Evolutionary conservation across 1,139 yeast species (phyloP).

Genomic region (Candida tropicalis): DNA sequence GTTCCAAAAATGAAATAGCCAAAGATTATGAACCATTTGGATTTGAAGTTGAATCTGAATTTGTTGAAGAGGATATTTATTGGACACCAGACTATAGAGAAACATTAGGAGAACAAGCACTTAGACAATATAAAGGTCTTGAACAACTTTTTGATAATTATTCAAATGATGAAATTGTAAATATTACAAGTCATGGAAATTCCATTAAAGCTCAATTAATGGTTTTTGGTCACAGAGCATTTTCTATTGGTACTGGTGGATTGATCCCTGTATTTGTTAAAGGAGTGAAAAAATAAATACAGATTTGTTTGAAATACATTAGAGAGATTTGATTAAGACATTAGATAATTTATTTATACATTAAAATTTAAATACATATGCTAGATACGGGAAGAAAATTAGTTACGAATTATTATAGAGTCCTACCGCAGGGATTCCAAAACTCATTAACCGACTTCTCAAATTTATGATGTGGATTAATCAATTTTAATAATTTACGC

Average conservation of each 20-base stretch:
- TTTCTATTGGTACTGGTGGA: slow-evolving; percentile 50
- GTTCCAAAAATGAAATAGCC: slow-evolving; percentile 32
- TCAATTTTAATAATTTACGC: too few species aligned
- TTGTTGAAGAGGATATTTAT: slow-evolving; percentile 43
- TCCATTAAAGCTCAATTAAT: slow-evolving; percentile 43
- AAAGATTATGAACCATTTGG: slow-evolving; percentile 34
- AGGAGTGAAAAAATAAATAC: slow-evolving; percentile 21
- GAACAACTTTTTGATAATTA: slow-evolving; percentile 33
- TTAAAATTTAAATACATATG: too few species aligned
- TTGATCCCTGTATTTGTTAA: slow-evolving; percentile 47
- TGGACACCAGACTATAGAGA: slow-evolving; percentile 42
- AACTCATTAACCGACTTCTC: too few species aligned
- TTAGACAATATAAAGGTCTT: slow-evolving; percentile 38
- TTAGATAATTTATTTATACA: too few species aligned
- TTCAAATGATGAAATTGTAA: slow-evolving; percentile 25
- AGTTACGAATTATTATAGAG: too few species aligned
- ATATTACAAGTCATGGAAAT: slow-evolving; percentile 44
- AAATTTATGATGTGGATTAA: too few species aligned
- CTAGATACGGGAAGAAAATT: too few species aligned
- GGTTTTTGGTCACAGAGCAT: slow-evolving; percentile 44
- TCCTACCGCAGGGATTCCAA: too few species aligned
- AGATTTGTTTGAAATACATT: neutral
- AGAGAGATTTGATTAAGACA: too few species aligned
- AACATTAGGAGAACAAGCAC: slow-evolving; percentile 42
- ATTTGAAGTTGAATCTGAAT: slow-evolving; percentile 39